phyloP scores from a whole-genome alignment of 2,329 filamentous ascomycete species.

The Neospermospora avenae region DNA sequence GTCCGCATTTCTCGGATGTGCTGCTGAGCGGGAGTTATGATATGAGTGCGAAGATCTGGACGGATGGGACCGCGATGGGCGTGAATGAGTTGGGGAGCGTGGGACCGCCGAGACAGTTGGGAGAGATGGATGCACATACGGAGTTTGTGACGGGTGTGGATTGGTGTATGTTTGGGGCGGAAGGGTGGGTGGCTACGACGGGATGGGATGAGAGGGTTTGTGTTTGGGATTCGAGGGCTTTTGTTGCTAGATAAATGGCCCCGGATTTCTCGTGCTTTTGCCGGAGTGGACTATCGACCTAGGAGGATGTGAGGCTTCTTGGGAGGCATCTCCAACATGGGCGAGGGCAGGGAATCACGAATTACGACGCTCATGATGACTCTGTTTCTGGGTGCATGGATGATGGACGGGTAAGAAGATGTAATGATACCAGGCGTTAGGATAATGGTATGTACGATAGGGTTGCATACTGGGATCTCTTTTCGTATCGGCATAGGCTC shows the following conservation, averaged over 20 bases:
- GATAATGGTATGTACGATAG: background rate
- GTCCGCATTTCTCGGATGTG: constrained; percentile 86
- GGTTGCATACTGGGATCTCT: background rate
- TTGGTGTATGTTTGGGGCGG: constrained; percentile 94
- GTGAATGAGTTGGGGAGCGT: constrained; percentile 27
- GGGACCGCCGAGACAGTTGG: constrained; percentile 39
- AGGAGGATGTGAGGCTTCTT: background rate
- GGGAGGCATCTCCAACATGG: background rate
- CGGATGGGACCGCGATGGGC: constrained; percentile 60
- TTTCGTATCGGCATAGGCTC: background rate
- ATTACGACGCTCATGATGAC: background rate
- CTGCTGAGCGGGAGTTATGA: constrained; percentile 91
- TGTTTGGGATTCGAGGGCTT: constrained; percentile 81
- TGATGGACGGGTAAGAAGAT: too few species aligned
- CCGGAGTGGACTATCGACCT: background rate
- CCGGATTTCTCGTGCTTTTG: background rate
- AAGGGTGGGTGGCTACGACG: constrained; percentile 92
- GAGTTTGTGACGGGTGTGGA: constrained; percentile 96
- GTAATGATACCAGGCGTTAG: constrained; percentile 10
- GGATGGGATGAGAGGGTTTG: constrained; percentile 92
- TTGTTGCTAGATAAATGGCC: constrained; percentile 44
- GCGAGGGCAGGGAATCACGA: background rate
- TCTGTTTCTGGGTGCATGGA: background rate
- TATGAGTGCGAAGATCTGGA: constrained; percentile 96
- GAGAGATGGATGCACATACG: constrained; percentile 84